A percentile compares a stretch with the other conserved stretches of the same genome.
Conservation (phyloP, 2,329 filamentous ascomycete genomes). For the Epichloe scottii region DNA sequence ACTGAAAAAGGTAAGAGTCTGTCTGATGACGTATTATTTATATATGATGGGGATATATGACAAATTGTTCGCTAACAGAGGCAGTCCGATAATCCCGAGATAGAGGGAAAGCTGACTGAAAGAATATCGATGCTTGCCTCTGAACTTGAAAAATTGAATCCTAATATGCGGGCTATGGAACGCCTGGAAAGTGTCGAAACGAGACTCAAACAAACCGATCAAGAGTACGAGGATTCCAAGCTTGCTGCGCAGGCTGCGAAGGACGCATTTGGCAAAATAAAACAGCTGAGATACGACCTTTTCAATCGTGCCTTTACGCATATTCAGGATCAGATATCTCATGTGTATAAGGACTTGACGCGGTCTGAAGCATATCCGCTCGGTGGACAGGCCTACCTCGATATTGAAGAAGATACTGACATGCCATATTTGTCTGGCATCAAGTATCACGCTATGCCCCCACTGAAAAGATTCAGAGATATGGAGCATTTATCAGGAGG, state of each 20-base stretch:
- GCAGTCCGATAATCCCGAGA: slow-evolving; percentile 56
- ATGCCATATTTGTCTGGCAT: slow-evolving; percentile 92
- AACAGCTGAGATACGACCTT: slow-evolving; percentile 70
- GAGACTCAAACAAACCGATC: slow-evolving; percentile 70
- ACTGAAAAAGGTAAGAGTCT: slow-evolving; percentile 54
- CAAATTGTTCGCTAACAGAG: slow-evolving; percentile 25
- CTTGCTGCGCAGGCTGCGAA: slow-evolving; percentile 60
- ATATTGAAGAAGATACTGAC: slow-evolving; percentile 87
- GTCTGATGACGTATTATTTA: not conserved
- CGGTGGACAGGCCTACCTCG: slow-evolving; percentile 80
- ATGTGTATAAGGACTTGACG: slow-evolving; percentile 92
- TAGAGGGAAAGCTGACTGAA: slow-evolving; percentile 67
- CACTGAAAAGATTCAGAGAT: slow-evolving; percentile 93
- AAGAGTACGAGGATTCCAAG: slow-evolving; percentile 80
- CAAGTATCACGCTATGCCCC: slow-evolving; percentile 98
- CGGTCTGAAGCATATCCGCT: slow-evolving; percentile 82
- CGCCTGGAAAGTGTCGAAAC: slow-evolving; percentile 76
- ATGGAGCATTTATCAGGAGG: slow-evolving; percentile 98
- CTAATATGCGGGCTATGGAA: slow-evolving; percentile 92
- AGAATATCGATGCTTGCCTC: slow-evolving; percentile 60
- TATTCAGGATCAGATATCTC: slow-evolving; percentile 86
- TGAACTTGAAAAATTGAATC: slow-evolving; percentile 87
- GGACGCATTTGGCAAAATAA: slow-evolving; percentile 72
- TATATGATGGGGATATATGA: not conserved
- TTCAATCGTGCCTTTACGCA: slow-evolving; percentile 94